These are phyloP conservation scores for Tilletia caries DNA, from an alignment of 1,284 basidiomycete species.

Conservation along the genomic window DNA sequence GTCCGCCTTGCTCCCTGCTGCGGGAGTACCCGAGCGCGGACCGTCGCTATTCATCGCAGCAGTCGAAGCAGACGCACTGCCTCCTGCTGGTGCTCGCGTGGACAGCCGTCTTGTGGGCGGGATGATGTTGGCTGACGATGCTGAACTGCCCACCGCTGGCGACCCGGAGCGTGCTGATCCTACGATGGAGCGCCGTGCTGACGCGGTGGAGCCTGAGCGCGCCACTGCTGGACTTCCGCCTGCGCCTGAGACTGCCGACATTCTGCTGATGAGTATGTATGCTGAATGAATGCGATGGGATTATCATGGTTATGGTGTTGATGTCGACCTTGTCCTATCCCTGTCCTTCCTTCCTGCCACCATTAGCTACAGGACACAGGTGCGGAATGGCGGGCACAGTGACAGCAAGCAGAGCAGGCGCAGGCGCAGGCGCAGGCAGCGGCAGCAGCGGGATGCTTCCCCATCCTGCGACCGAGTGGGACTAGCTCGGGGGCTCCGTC, in stretches of 20 bases:
- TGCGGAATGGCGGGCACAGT: background rate
- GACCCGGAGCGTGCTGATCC: background rate
- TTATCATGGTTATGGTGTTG: background rate
- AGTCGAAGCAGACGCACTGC: background rate
- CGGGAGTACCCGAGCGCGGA: background rate
- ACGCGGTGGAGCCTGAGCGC: background rate
- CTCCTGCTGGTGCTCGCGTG: background rate
- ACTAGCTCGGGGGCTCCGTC: constrained; percentile 23
- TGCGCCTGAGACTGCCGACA: background rate
- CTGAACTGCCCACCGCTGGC: background rate
- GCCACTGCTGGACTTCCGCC: background rate
- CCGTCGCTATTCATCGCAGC: background rate
- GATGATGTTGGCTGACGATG: background rate
- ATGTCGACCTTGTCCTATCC: background rate
- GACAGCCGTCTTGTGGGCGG: constrained; percentile 2
- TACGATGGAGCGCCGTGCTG: background rate
- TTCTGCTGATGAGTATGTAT: too few relatives aligned
- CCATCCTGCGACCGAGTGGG: constrained; percentile 7
- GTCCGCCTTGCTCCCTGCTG: background rate
- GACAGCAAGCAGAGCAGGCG: background rate
- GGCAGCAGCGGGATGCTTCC: background rate
- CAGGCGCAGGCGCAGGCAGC: too few relatives aligned
- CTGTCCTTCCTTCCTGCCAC: background rate
- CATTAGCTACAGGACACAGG: background rate
- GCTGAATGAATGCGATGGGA: background rate